phyloP scores from a whole-genome alignment of 2,329 filamentous ascomycete species.

The Penicillium sp. region DNA sequence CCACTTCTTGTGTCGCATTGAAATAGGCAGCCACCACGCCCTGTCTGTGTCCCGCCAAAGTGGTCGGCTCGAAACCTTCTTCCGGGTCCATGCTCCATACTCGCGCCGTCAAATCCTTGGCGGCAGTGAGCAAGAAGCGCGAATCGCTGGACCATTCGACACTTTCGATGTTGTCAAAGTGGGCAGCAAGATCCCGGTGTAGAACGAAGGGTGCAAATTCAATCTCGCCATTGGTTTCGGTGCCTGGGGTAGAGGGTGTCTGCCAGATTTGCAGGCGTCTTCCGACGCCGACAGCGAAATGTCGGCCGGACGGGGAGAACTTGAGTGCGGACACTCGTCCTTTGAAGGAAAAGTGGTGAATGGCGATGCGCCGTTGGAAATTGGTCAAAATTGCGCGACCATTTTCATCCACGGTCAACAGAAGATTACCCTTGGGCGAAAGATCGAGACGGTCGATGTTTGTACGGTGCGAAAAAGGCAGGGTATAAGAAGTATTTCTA shows the following conservation, averaged over 20 bases:
- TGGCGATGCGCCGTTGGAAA: conserved; percentile 75
- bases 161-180: conserved; percentile 81
- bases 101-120: conserved; percentile 86
- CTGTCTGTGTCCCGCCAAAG: conserved; percentile 86
- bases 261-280: conserved; percentile 93
- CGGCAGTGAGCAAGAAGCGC: conserved; percentile 87
- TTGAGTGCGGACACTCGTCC: conserved; percentile 76
- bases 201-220: conserved; percentile 94
- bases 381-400: conserved; percentile 92
- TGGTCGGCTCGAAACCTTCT: conserved; percentile 84
- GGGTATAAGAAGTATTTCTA: conserved; percentile 50
- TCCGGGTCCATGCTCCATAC: conserved; percentile 93
- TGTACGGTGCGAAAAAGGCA: conserved; percentile 80
- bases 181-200: conserved; percentile 80
- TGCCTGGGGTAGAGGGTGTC: conserved; percentile 84
- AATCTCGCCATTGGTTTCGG: conserved; percentile 74
- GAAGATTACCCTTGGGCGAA: conserved; percentile 83
- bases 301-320: conserved; percentile 85
- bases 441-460: conserved; percentile 89
- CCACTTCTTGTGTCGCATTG: conserved; percentile 83
- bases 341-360: conserved; percentile 96
- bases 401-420: conserved; percentile 91
- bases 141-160: conserved; percentile 97
- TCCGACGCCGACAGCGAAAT: conserved; percentile 87
- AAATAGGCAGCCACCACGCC: conserved; percentile 95